Conservation (phyloP, 495 filamentous ascomycete genomes). For the Niebla homalea region DNA sequence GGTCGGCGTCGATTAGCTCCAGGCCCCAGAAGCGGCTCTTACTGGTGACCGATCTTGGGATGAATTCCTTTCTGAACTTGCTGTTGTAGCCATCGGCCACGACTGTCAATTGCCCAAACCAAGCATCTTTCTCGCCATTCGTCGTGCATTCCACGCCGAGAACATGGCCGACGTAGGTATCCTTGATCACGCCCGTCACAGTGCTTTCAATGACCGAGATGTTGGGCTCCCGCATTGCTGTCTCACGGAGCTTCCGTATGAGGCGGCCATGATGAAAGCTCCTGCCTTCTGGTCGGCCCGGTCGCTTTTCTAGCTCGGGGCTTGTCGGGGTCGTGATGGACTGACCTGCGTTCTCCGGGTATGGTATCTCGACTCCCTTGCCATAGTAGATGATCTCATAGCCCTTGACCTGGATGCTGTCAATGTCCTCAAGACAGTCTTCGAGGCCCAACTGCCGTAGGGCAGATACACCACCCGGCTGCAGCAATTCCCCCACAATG, state of each 20-base stretch:
- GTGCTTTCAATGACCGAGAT: conserved; percentile 64
- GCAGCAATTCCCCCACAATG: conserved; percentile 90
- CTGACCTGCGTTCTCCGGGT: conserved; percentile 29
- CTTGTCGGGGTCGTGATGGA: conserved; percentile 19
- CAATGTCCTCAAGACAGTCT: conserved; percentile 80
- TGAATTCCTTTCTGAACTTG: conserved; percentile 76
- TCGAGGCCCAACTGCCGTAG: conserved; percentile 65
- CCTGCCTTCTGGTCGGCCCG: conserved; percentile 45
- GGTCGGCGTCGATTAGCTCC: conserved; percentile 73
- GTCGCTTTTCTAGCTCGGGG: conserved; percentile 6
- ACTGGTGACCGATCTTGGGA: conserved; percentile 52
- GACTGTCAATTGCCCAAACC: conserved; percentile 77
- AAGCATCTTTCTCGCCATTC: conserved; percentile 51
- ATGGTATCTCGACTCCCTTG: conserved; percentile 65
- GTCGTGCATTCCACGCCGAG: conserved; percentile 64
- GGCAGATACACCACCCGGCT: conserved; percentile 79
- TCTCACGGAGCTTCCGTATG: conserved; percentile 58
- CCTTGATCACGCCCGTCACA: conserved; percentile 46
- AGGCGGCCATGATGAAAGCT: conserved; percentile 79
- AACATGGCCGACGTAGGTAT: conserved; percentile 44
- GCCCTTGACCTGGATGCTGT: conserved; percentile 66
- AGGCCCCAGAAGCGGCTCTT: conserved; percentile 81
- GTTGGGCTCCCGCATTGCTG: conserved; percentile 52
- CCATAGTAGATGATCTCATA: conserved; percentile 82
- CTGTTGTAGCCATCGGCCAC: conserved; percentile 88